Base-by-base conservation (phyloP, 371 early-diverging fungal species). In the Smittium mucronatum region DNA sequence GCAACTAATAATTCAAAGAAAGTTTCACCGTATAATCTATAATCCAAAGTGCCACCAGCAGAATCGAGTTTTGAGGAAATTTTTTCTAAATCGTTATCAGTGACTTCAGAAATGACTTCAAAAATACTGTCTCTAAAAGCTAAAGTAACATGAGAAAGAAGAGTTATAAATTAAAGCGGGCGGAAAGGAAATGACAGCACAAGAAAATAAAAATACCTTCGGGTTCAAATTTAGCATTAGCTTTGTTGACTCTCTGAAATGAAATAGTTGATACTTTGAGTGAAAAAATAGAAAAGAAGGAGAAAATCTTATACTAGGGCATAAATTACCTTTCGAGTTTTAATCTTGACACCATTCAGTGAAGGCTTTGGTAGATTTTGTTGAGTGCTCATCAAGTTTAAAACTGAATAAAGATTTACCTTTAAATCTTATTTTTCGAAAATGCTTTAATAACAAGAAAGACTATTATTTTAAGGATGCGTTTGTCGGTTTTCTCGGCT, bases 1-100 rank as follows among this genome's bases (percentile, higher is more conserved):
- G 89, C 87, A 73, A 94, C 86, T 75, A 94, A 81, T 67, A 93
- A 80, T 83, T 95, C 95, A 79, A 93, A 95, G 71, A 95, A 85
- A 35, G 90, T 82, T 74, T 95, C 95, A 71, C 88, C 91, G 89
- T 95, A 95, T 75, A 91, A 88, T 77, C 91, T 89, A 83, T 90
- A 92, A 74, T 94, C 94, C 74, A 94, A 87, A 73, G 89, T 90
- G 72, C 89, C 89, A 69, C 89, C 92, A 67, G 88, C 87, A 34
- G 76, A 75, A 81, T 95, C 95, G 72, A 95, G 86, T 72, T 84
- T 83, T 74, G 80, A 69, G 47, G 88, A 84, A 69, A 91, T 80
- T 67, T 82, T 84, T 64, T 87, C 84, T 78, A 89, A 88, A 76
- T 89, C 84, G 67, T 85, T 87, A 69, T 87, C 73, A 29, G 79